A percentile compares a stretch with the other conserved stretches of the same genome.
These are phyloP conservation scores for Pythium dissotocum DNA, from an alignment of 352 stramenopile species.

Conservation along the genomic window DNA sequence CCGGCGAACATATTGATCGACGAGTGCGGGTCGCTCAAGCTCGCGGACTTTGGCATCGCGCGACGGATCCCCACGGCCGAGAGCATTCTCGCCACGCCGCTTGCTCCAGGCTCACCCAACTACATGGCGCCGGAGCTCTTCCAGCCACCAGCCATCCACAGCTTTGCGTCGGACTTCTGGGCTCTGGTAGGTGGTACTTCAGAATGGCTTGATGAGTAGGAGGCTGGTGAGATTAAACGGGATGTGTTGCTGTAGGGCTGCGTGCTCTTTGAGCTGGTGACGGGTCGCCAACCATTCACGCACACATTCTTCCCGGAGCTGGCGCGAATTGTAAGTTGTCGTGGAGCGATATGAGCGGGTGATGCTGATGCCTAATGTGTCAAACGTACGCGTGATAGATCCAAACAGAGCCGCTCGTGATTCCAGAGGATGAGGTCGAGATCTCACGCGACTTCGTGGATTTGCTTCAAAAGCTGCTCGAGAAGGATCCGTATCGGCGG, in stretches of 20 bases:
- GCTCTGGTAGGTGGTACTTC: slow-evolving; percentile 49
- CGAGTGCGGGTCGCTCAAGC: slow-evolving; percentile 91
- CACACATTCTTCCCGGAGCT: slow-evolving; percentile 76
- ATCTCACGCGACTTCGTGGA: slow-evolving; percentile 60
- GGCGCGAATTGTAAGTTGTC: slow-evolving; percentile 52
- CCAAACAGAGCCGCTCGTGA: slow-evolving; percentile 50
- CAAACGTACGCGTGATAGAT: slow-evolving; percentile 42
- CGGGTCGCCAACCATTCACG: slow-evolving; percentile 65
- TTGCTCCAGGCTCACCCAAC: slow-evolving; percentile 75
- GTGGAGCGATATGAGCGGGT: no score
- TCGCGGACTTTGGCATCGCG: slow-evolving; percentile 90
- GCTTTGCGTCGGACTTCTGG: slow-evolving; percentile 90
- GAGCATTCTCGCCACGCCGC: slow-evolving; percentile 29
- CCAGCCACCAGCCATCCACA: slow-evolving; percentile 76
- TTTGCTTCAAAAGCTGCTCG: slow-evolving; percentile 56
- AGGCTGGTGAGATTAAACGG: not conserved
- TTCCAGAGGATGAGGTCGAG: slow-evolving; percentile 47
- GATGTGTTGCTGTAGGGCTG: slow-evolving; percentile 50
- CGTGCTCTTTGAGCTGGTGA: slow-evolving; percentile 75
- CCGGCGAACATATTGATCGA: slow-evolving; percentile 92
- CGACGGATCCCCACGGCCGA: slow-evolving; percentile 73
- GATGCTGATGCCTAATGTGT: no score
- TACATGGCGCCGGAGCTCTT: slow-evolving; percentile 95
- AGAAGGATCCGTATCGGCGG: slow-evolving; percentile 70
- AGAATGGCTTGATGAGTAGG: not conserved